A percentile compares a stretch with the other conserved stretches of the same genome.
These are phyloP conservation scores for Crithidia expoeki DNA, from an alignment of 208 protist genomes.

Conservation along the genomic window DNA sequence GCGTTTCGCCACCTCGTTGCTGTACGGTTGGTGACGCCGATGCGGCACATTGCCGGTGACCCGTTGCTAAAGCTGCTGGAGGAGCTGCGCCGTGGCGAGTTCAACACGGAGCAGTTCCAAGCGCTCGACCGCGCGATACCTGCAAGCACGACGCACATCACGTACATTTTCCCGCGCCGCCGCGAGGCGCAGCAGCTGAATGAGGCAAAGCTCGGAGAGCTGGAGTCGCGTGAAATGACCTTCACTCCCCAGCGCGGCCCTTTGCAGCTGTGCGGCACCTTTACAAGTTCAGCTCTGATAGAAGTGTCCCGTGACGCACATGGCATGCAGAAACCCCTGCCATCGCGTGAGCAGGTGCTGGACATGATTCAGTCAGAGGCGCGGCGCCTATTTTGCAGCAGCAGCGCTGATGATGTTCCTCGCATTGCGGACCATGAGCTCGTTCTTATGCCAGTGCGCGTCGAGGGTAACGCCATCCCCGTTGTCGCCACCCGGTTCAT, in stretches of 20 bases:
- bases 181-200: constrained; percentile 81
- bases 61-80: constrained; percentile 63
- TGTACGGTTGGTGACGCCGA: constrained; percentile 76
- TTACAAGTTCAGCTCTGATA: constrained; percentile 64
- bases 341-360: constrained; percentile 41
- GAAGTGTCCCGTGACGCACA: constrained; percentile 31
- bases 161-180: constrained; percentile 83
- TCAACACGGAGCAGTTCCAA: constrained; percentile 46
- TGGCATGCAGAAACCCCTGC: constrained; percentile 22
- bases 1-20: constrained; percentile 64
- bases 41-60: constrained; percentile 69
- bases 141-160: constrained; percentile 52
- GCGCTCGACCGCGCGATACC: constrained; percentile 66
- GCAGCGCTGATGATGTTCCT: background rate
- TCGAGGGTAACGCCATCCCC: background rate
- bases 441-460: constrained; percentile 68
- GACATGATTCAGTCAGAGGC: constrained; percentile 35
- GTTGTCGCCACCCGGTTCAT: constrained; percentile 31
- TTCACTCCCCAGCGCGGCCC: constrained; percentile 80
- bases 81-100: constrained; percentile 63
- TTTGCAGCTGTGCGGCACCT: constrained; percentile 69
- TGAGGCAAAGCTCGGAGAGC: constrained; percentile 65
- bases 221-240: constrained; percentile 61
- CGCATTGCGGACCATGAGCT: constrained; percentile 54
- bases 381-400: background rate